Conservation (phyloP, 2,329 filamentous ascomycete genomes). For the Colletotrichum tropicicola region DNA sequence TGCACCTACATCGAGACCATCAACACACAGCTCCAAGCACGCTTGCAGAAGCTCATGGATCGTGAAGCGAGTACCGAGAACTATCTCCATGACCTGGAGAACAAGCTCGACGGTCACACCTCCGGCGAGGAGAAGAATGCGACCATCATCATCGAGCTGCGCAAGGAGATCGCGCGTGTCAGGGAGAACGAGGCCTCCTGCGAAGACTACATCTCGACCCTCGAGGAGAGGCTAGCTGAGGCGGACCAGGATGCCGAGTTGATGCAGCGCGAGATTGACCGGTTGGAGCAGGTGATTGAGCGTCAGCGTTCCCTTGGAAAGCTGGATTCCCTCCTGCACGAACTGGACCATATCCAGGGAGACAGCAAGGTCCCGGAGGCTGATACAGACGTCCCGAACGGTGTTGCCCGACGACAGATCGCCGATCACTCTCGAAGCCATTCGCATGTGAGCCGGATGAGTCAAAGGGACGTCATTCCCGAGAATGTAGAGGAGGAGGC, state of each 20-base stretch:
- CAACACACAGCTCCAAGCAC: slow-evolving; percentile 86
- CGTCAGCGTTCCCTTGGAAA: slow-evolving; percentile 95
- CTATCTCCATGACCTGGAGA: slow-evolving; percentile 91
- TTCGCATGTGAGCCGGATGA: slow-evolving; percentile 55
- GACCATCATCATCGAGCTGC: slow-evolving; percentile 83
- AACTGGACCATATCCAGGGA: slow-evolving; percentile 82
- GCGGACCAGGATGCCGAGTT: slow-evolving; percentile 95
- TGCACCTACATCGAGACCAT: slow-evolving; percentile 94
- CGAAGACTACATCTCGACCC: slow-evolving; percentile 96
- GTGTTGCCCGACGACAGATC: slow-evolving; percentile 51
- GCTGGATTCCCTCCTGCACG: slow-evolving; percentile 89
- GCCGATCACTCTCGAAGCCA: slow-evolving; percentile 63
- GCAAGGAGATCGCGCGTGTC: slow-evolving; percentile 88
- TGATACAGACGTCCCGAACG: slow-evolving; percentile 47
- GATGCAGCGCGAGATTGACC: slow-evolving; percentile 96
- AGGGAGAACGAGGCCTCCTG: slow-evolving; percentile 90
- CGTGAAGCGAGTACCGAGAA: slow-evolving; percentile 91
- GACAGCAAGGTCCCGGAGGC: slow-evolving; percentile 56
- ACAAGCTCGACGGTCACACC: slow-evolving; percentile 88
- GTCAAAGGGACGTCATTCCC: slow-evolving; percentile 62
- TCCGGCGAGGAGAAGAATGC: slow-evolving; percentile 94
- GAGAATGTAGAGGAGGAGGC: slow-evolving; percentile 58
- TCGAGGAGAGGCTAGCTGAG: slow-evolving; percentile 95
- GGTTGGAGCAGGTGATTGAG: slow-evolving; percentile 93
- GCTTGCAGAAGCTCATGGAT: slow-evolving; percentile 92